Conservation (phyloP, 192 early-diverging fungal species). For the Umbelopsis sp. region DNA sequence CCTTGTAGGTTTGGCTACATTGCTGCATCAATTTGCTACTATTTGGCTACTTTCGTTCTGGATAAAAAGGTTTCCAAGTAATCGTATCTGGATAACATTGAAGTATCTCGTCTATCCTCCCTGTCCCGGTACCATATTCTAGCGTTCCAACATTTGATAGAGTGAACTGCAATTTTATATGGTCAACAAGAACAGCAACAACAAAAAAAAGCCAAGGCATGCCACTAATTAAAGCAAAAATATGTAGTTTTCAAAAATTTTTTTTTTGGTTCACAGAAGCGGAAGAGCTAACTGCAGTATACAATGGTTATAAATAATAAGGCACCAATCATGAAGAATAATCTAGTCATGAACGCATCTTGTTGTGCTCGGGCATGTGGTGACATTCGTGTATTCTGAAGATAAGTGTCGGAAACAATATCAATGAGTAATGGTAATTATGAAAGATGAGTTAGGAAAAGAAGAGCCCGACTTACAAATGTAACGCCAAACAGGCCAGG, state of each 20-base stretch:
- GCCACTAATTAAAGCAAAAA: too few relatives aligned
- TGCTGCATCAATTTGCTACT: too few relatives aligned
- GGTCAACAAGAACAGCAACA: too few relatives aligned
- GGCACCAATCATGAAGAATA: conserved; percentile 81
- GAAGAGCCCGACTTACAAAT: conserved; percentile 49
- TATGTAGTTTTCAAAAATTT: background rate
- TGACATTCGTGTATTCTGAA: conserved; percentile 35
- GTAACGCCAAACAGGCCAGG: conserved; percentile 70
- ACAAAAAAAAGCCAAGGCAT: too few relatives aligned
- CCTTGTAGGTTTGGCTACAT: too few relatives aligned
- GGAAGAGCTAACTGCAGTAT: conserved; percentile 43
- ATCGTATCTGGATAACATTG: too few relatives aligned
- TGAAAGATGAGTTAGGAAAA: background rate
- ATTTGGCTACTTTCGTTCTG: too few relatives aligned
- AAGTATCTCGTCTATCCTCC: too few relatives aligned
- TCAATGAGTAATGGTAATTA: background rate
- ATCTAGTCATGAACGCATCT: conserved; percentile 78
- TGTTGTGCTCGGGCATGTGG: conserved; percentile 53
- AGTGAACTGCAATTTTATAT: too few relatives aligned
- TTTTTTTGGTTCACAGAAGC: background rate
- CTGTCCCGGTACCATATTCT: too few relatives aligned
- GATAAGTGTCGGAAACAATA: conserved; percentile 25
- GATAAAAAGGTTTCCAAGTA: too few relatives aligned
- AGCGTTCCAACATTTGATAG: too few relatives aligned
- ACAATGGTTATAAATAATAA: conserved; percentile 79